Evolutionary conservation across 179 eudicot genomes (phyloP), one percentile per base, ranked within the genome.

Genomic region (Corrigiola litoralis): DNA sequence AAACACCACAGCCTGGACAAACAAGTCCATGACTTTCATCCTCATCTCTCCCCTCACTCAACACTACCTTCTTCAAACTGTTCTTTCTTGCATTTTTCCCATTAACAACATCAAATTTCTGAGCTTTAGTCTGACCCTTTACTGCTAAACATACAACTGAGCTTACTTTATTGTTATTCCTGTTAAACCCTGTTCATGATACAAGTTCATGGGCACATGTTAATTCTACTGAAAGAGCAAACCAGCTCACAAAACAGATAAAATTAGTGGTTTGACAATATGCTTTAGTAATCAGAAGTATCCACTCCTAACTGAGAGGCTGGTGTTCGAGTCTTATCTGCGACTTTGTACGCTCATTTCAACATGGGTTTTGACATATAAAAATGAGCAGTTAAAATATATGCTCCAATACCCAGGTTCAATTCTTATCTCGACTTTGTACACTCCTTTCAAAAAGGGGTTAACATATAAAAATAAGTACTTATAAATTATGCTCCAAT

Each of bases 1-100:
- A 94, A 75, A 94, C 85, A 63, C 99, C 97, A 83, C 99, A 94
- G 50, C 99, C 99, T 36, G 99, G 95, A 64, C 99, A 90, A 4
- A 90, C 77, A 70, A 58, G 53, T 68, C 95, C 96, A 58, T 60
- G 50, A 36, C 56, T 77, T 69, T 87, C 91, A 75, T 94, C 97
- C 72, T 65, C 84, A 61, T 87, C 94, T 80, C 95, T 87, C 41
- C 99, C 99, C 63, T 90, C 99, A 64, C 99, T 90, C 46, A 94
- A 79, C 20, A 89, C 61, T 8, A 79, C 73, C 62, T 74, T 85
- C 59, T 74, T 85, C 48, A 65, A 60, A 69, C 58, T 72, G 23
- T 71, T 66, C 68, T 71, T 91, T 59, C 84, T 82, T 8, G 53
- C 41, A 67, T 10, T 53, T 67, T 65, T 84, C 9, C 69, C 80